Evolutionary conservation across 805 yeast species (phyloP).

Genomic region (Hanseniaspora nectarophila): DNA sequence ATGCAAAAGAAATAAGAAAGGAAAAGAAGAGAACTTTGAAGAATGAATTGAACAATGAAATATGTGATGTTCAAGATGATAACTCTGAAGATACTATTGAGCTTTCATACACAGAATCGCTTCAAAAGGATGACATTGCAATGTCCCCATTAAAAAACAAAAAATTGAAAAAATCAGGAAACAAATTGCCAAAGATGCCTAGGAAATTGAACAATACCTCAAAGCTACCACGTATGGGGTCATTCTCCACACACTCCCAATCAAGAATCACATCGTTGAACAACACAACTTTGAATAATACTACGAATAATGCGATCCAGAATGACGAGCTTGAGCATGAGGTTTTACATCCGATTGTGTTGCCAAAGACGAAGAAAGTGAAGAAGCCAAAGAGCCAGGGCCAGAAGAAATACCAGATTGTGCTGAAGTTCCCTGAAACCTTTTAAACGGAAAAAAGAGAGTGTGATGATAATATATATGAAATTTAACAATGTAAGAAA

Average conservation of each 20-base stretch:
- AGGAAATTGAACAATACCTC: neutral
- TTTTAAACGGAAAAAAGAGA: neutral
- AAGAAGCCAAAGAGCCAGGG: neutral
- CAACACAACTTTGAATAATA: slow-evolving; percentile 5
- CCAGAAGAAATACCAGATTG: slow-evolving; percentile 11
- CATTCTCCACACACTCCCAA: slow-evolving; percentile 10
- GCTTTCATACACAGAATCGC: neutral
- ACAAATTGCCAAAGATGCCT: neutral
- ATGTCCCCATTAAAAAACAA: neutral
- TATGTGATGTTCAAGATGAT: neutral
- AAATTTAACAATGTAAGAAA: too few species aligned
- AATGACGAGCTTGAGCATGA: neutral
- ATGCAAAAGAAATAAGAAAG: neutral
- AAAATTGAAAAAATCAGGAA: slow-evolving; percentile 2
- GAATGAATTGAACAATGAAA: slow-evolving; percentile 4
- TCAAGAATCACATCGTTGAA: slow-evolving; percentile 6
- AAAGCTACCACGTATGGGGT: slow-evolving; percentile 11
- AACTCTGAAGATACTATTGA: neutral
- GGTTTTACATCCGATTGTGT: neutral
- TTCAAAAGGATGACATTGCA: neutral
- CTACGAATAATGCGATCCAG: neutral
- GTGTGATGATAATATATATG: too few species aligned
- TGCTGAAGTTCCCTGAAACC: slow-evolving; percentile 12
- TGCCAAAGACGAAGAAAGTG: neutral
- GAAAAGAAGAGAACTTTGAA: slow-evolving; percentile 9